Evolutionary conservation across 768 basidiomycete species (phyloP).

Genomic region (Lentinula guzmanii): DNA sequence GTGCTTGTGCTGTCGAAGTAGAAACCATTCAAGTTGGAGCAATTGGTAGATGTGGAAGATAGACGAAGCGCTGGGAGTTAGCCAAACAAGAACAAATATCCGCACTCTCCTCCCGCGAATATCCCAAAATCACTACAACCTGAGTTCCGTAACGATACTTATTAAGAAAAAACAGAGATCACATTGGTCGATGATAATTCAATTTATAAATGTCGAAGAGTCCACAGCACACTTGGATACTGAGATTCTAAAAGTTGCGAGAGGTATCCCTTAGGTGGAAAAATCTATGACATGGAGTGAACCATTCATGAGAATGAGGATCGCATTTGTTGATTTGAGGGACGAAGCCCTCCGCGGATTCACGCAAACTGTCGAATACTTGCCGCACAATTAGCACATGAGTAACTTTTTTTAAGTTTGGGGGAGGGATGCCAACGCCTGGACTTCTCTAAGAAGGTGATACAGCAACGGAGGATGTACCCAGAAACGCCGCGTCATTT

Average conservation of each 20-base stretch:
- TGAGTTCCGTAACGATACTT: too few species aligned
- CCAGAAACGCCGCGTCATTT: neutral
- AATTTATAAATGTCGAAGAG: too few species aligned
- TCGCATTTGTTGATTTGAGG: neutral
- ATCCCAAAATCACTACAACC: neutral
- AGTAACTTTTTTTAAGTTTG: neutral
- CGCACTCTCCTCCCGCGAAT: neutral
- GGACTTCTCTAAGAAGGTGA: neutral
- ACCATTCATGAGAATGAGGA: too few species aligned
- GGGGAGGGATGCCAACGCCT: neutral
- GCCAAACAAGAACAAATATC: neutral
- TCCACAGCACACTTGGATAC: too few species aligned
- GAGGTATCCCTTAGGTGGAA: neutral
- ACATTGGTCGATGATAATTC: too few species aligned
- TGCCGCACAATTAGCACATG: neutral
- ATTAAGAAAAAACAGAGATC: too few species aligned
- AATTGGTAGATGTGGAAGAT: neutral
- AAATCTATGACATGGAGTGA: too few species aligned
- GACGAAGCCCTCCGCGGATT: neutral
- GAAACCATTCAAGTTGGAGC: neutral
- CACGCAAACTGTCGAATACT: neutral
- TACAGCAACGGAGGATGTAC: neutral
- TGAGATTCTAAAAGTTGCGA: neutral
- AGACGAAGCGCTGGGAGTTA: neutral
- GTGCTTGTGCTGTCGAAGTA: conserved; percentile 53